phyloP scores from a whole-genome alignment of 2,329 filamentous ascomycete species.

The Cylindrodendrum hubeiense region DNA sequence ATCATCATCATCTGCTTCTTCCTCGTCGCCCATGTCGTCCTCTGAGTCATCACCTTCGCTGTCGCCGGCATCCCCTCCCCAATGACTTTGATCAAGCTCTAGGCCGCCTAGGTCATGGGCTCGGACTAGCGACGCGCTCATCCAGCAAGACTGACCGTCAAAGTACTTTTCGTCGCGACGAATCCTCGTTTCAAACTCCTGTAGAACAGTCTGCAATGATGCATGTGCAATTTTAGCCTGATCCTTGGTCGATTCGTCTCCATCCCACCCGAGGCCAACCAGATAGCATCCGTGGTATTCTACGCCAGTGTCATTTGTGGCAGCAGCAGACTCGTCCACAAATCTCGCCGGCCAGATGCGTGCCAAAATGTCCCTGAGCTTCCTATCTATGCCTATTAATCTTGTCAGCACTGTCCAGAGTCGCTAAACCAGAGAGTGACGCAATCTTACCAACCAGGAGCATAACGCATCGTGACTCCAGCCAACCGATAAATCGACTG shows the following conservation, averaged over 20 bases:
- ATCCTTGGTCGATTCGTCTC: constrained; percentile 50
- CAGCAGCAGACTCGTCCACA: constrained; percentile 48
- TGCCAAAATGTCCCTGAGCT: constrained; percentile 62
- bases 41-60: constrained; percentile 55
- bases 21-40: constrained; percentile 56
- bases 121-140: constrained; percentile 57
- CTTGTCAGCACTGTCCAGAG: constrained; percentile 13
- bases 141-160: constrained; percentile 62
- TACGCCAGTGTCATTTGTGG: constrained; percentile 43
- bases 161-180: constrained; percentile 61
- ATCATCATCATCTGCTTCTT: constrained; percentile 48
- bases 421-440: not conserved
- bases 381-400: constrained; percentile 65
- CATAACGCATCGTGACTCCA: constrained; percentile 70
- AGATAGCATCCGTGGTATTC: constrained; percentile 74
- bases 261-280: constrained; percentile 64
- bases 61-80: constrained; percentile 54
- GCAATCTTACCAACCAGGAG: constrained; percentile 65
- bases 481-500: constrained; percentile 70
- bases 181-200: constrained; percentile 63
- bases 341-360: constrained; percentile 75
- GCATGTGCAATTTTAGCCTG: constrained; percentile 57
- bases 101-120: constrained; percentile 56
- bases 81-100: constrained; percentile 60
- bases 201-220: constrained; percentile 57